phyloP scores from a whole-genome alignment of 2,329 filamentous ascomycete genomes.

The Xylariaceae sp. region DNA sequence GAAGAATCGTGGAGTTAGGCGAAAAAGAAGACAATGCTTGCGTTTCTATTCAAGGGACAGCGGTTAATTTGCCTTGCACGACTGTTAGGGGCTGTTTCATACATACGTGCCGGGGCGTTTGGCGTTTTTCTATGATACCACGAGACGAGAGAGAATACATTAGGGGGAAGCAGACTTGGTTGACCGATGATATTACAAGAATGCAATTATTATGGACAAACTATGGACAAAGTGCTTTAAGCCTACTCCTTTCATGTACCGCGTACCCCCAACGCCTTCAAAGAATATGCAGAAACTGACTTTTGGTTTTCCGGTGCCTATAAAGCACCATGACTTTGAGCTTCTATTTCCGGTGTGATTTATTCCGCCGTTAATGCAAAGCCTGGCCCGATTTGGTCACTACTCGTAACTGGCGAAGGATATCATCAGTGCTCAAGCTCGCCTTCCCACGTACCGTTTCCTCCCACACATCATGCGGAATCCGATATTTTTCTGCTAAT shows the following conservation, averaged over 20 bases:
- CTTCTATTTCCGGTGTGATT: background rate
- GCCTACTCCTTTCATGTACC: background rate
- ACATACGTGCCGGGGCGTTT: constrained; percentile 6
- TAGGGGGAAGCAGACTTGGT: background rate
- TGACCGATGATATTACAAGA: background rate
- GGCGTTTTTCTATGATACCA: constrained; percentile 18
- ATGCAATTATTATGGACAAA: background rate
- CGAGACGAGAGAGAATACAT: background rate
- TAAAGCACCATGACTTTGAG: background rate
- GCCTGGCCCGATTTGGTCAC: background rate
- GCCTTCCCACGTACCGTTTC: constrained; percentile 69
- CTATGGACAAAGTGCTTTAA: background rate
- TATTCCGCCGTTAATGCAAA: background rate
- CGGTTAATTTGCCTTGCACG: too few species aligned
- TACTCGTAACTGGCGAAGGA: constrained; percentile 54
- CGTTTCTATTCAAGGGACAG: too few species aligned
- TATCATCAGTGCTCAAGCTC: constrained; percentile 68
- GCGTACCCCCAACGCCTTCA: background rate
- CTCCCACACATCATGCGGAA: constrained; percentile 72
- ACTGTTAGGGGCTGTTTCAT: background rate
- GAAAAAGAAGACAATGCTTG: too few species aligned
- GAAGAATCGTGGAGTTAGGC: too few species aligned
- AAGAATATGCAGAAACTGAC: background rate
- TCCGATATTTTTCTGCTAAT: constrained; percentile 64
- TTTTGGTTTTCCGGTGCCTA: background rate